Evolutionary conservation across 2,329 filamentous ascomycete genomes (phyloP).

Genomic region (Passalora sequoiae): DNA sequence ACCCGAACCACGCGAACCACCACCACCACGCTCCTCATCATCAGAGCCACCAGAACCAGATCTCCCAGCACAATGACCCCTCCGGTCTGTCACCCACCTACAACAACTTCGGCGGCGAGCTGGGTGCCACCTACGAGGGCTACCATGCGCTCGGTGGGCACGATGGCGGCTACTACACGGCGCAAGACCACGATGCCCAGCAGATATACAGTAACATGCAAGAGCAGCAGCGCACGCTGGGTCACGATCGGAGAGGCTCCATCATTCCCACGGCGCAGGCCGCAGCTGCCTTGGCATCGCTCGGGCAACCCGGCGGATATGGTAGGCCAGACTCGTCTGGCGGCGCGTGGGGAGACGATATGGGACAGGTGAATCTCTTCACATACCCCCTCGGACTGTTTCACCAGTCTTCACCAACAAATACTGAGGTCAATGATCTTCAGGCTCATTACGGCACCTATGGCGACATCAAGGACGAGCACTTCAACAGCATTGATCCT

Average conservation of each 20-base stretch:
- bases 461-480: constrained; percentile 29
- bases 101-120: constrained; percentile 31
- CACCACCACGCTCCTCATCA: constrained; percentile 21
- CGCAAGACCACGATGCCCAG: constrained; percentile 57
- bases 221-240: constrained; percentile 57
- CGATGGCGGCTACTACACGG: constrained; percentile 36
- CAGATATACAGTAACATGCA: constrained; percentile 52
- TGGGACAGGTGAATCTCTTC: constrained; percentile 34
- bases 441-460: constrained; percentile 37
- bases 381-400: no score
- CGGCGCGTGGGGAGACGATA: constrained; percentile 60
- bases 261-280: constrained; percentile 67
- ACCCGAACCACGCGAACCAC: constrained; percentile 34
- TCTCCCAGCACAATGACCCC: constrained; percentile 31
- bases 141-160: constrained; percentile 39
- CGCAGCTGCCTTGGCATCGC: constrained; percentile 78
- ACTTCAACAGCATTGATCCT: constrained; percentile 30
- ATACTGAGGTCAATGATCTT: constrained; percentile 36
- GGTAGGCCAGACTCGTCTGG: constrained; percentile 61
- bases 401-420: constrained; percentile 30
- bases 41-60: no score
- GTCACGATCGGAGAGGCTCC: constrained; percentile 62
- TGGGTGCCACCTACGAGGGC: constrained; percentile 35
- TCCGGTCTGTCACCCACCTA: constrained; percentile 35
- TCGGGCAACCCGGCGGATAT: constrained; percentile 53